Percentiles rank a stretch among this genome's conserved stretches.
Evolutionary conservation across 805 yeast species (phyloP).

Genomic region (Kodamaea neixiangensis): DNA sequence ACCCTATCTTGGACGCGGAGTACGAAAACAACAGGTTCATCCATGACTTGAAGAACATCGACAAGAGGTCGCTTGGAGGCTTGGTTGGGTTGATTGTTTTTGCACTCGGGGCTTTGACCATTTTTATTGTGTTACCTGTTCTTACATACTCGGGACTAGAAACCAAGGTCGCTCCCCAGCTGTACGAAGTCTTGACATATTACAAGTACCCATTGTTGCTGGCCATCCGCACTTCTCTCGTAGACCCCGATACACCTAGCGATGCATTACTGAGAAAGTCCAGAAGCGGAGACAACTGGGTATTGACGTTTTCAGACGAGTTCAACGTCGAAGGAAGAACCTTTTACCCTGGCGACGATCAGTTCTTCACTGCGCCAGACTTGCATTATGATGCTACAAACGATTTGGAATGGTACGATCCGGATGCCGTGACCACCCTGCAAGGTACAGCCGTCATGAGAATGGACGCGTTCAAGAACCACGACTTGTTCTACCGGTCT

Average conservation of each 20-base stretch:
- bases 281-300: slow-evolving; percentile 34
- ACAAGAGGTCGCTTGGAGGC: slow-evolving; percentile 61
- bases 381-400: slow-evolving; percentile 43
- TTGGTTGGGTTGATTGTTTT: slow-evolving; percentile 60
- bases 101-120: slow-evolving; percentile 58
- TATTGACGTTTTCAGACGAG: slow-evolving; percentile 42
- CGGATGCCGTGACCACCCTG: slow-evolving; percentile 43
- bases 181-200: slow-evolving; percentile 50
- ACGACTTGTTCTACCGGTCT: slow-evolving; percentile 77
- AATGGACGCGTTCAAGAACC: slow-evolving; percentile 51
- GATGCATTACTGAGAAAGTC: slow-evolving; percentile 25
- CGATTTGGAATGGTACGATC: slow-evolving; percentile 48
- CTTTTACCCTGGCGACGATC: slow-evolving; percentile 47
- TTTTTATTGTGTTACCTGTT: slow-evolving; percentile 81
- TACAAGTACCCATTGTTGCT: slow-evolving; percentile 38
- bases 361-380: slow-evolving; percentile 43
- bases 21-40: slow-evolving; percentile 70
- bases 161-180: slow-evolving; percentile 19
- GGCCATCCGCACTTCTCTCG: slow-evolving; percentile 36
- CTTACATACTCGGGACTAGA: slow-evolving; percentile 78
- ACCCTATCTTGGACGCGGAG: slow-evolving; percentile 88
- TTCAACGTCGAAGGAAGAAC: slow-evolving; percentile 46
- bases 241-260: slow-evolving; percentile 45
- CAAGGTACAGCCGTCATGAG: slow-evolving; percentile 38
- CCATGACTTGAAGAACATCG: slow-evolving; percentile 67